A percentile compares a stretch with the other conserved stretches of the same genome.
Evolutionary conservation across 768 basidiomycete genomes (phyloP).

Genomic region (Cubamyces lactineus): DNA sequence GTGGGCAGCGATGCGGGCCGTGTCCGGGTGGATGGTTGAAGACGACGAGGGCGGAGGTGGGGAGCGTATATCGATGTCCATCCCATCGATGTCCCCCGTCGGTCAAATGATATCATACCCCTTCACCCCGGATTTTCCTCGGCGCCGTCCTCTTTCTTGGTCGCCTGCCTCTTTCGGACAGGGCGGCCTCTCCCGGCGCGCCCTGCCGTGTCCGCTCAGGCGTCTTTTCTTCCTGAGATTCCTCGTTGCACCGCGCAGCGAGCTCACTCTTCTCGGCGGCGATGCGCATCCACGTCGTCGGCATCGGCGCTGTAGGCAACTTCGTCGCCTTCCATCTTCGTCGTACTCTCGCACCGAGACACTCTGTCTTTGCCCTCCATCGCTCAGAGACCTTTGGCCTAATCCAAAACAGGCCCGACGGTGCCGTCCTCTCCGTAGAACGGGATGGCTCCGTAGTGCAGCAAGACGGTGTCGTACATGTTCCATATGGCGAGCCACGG

Average conservation of each 20-base stretch:
- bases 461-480: slow-evolving; percentile 49
- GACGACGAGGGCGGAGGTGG: background rate
- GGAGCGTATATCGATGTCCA: slow-evolving; percentile 15
- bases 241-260: slow-evolving; percentile 15
- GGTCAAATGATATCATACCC: slow-evolving; percentile 21
- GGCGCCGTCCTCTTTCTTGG: slow-evolving; percentile 6
- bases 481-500: slow-evolving; percentile 18
- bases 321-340: slow-evolving; percentile 83
- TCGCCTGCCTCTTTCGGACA: slow-evolving; percentile 2
- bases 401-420: slow-evolving; percentile 38
- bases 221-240: background rate
- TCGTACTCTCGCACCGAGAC: slow-evolving; percentile 49
- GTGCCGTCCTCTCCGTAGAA: slow-evolving; percentile 50
- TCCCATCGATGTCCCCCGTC: slow-evolving; percentile 21
- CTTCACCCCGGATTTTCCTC: slow-evolving; percentile 6
- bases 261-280: slow-evolving; percentile 10
- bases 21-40: background rate
- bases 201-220: slow-evolving; percentile 3
- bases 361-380: slow-evolving; percentile 73
- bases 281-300: slow-evolving; percentile 79
- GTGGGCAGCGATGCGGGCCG: slow-evolving; percentile 3
- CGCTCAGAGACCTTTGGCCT: slow-evolving; percentile 48
- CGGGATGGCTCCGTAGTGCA: slow-evolving; percentile 47
- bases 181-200: slow-evolving; percentile 13
- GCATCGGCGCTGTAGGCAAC: slow-evolving; percentile 82